A percentile compares a stretch with the other conserved stretches of the same genome.
Conservation (phyloP, 176 grass and related monocot species). For the Cenchrus fungigraminus region DNA sequence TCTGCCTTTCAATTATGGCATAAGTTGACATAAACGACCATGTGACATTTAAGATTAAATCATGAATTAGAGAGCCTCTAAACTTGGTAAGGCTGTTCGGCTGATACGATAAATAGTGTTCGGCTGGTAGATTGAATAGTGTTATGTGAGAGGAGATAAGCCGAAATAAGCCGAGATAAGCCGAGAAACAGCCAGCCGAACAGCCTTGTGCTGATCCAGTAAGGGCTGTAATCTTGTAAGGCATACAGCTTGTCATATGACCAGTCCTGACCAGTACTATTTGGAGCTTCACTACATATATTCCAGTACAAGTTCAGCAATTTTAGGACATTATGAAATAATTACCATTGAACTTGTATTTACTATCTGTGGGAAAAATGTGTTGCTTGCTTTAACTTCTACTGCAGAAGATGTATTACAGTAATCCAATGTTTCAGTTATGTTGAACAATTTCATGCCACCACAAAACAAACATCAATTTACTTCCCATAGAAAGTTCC, state of each 20-base stretch:
- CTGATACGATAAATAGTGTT: no score
- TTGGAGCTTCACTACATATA: not conserved
- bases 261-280: not conserved
- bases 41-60: conserved; percentile 28
- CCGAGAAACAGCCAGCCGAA: not conserved
- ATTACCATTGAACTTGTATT: not conserved
- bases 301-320: conserved; percentile 15
- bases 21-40: not conserved
- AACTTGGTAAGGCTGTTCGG: not conserved
- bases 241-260: conserved; percentile 23
- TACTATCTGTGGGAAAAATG: not conserved
- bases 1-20: not conserved
- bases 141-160: no score
- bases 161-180: no score
- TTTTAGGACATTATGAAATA: not conserved
- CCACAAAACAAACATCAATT: not conserved
- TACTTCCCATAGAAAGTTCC: not conserved
- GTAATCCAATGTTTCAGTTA: not conserved
- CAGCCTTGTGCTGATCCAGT: not conserved
- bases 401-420: not conserved
- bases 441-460: not conserved
- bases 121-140: no score
- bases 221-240: not conserved
- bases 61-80: conserved; percentile 14
- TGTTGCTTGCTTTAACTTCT: not conserved